A percentile compares a stretch with the other conserved stretches of the same genome.
Conservation (phyloP, 78 protist genomes). For the Planoprotostelium fungivorum region DNA sequence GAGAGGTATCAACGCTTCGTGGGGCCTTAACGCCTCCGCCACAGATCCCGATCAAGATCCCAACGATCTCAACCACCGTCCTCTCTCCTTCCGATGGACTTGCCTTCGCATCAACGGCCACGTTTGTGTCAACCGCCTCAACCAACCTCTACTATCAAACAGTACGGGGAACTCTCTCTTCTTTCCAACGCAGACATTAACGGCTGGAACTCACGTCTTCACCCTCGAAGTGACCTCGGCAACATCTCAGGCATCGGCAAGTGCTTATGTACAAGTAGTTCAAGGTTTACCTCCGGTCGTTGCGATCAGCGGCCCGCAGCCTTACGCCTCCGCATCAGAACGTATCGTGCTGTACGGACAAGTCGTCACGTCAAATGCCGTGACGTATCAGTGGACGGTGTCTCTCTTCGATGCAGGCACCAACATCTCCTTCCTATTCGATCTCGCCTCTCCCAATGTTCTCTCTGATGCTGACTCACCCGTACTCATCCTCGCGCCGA, state of each 20-base stretch:
- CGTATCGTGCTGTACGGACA: background rate
- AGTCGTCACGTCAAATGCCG: background rate
- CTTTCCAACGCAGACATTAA: background rate
- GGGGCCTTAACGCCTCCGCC: background rate
- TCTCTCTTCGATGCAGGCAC: background rate
- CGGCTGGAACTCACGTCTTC: background rate
- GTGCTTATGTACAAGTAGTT: background rate
- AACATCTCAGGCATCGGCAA: background rate
- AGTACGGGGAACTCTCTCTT: background rate
- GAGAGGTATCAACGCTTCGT: background rate
- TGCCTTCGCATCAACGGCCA: background rate
- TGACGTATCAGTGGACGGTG: background rate
- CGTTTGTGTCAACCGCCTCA: background rate
- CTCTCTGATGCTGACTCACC: background rate
- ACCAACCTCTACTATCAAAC: background rate
- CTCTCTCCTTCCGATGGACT: background rate
- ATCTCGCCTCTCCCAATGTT: background rate
- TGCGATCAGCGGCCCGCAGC: background rate
- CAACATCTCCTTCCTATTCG: background rate
- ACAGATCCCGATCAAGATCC: background rate
- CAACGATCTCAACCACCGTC: background rate
- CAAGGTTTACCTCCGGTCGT: background rate
- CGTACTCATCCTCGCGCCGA: background rate
- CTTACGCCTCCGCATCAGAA: background rate
- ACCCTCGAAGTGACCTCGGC: background rate